Percentiles rank a stretch among this genome's conserved stretches.
Conservation (phyloP, 768 basidiomycete species). For the Suillus subluteus region DNA sequence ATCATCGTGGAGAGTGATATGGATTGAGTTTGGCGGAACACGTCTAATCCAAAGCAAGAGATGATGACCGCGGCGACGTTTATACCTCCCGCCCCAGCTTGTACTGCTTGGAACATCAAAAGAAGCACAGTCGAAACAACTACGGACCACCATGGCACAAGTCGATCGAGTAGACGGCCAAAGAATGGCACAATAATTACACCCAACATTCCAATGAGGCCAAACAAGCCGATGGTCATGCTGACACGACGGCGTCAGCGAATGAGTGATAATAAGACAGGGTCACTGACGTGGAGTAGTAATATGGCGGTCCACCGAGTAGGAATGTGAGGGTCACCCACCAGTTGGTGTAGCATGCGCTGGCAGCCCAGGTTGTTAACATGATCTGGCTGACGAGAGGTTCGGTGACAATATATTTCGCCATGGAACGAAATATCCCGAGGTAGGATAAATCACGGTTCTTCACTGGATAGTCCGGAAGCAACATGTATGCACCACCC, state of each 20-base stretch:
- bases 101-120: constrained; percentile 33
- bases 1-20: constrained; percentile 33
- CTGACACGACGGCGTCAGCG: constrained; percentile 22
- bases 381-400: constrained; percentile 44
- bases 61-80: constrained; percentile 44
- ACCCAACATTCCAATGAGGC: constrained; percentile 48
- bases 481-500: constrained; percentile 30
- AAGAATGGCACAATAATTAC: constrained; percentile 33
- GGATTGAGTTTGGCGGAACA: constrained; percentile 42
- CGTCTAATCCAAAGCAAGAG: constrained; percentile 44
- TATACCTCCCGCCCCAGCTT: constrained; percentile 41
- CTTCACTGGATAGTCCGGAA: constrained; percentile 49
- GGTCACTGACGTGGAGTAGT: constrained; percentile 36
- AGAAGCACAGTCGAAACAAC: constrained; percentile 37
- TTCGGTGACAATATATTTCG: constrained; percentile 41
- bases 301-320: constrained; percentile 44
- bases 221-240: constrained; percentile 49
- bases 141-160: constrained; percentile 48
- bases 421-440: constrained; percentile 41
- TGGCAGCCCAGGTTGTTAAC: constrained; percentile 30
- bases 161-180: constrained; percentile 29
- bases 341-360: constrained; percentile 37
- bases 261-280: not conserved
- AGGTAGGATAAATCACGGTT: constrained; percentile 40
- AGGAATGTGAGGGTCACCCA: constrained; percentile 51